Conservation (phyloP, 768 basidiomycete species). For the Phaffia tasmanica region DNA sequence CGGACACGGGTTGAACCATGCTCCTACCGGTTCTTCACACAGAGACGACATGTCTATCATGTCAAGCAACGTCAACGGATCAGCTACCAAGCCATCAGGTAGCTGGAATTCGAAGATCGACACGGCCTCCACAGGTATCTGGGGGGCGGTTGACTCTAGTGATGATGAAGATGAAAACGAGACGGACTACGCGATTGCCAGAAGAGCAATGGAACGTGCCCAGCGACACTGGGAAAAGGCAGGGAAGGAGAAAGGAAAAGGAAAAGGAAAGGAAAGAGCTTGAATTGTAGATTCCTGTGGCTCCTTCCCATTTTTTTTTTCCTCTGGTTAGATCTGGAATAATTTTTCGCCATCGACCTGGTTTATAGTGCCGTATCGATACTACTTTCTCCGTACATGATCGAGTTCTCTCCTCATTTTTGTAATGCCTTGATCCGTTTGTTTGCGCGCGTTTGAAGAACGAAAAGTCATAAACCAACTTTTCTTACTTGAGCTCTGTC, state of each 20-base stretch:
- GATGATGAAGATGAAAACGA: constrained; percentile 21
- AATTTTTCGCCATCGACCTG: no score
- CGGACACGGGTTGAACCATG: neutral
- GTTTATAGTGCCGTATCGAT: no score
- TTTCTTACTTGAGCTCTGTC: no score
- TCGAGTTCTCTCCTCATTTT: no score
- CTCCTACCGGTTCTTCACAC: neutral
- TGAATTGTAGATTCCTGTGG: neutral
- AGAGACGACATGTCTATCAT: neutral
- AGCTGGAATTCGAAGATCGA: neutral
- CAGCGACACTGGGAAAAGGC: constrained; percentile 12
- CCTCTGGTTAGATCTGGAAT: no score
- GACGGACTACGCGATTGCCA: constrained; percentile 22
- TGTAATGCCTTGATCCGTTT: no score
- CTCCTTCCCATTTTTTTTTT: no score
- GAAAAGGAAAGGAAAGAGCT: constrained; percentile 20
- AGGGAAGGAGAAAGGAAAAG: constrained; percentile 4
- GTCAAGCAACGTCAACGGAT: neutral
- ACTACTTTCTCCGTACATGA: no score
- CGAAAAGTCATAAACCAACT: no score
- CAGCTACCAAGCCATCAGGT: neutral
- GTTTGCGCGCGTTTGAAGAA: no score
- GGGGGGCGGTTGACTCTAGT: constrained; percentile 3
- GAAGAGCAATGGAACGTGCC: constrained; percentile 22
- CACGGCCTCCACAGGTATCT: neutral